Percentiles rank a stretch among this genome's conserved stretches.
These are phyloP conservation scores for Dioszegia aurantiaca DNA, from an alignment of 768 basidiomycete genomes.

Conservation along the genomic window DNA sequence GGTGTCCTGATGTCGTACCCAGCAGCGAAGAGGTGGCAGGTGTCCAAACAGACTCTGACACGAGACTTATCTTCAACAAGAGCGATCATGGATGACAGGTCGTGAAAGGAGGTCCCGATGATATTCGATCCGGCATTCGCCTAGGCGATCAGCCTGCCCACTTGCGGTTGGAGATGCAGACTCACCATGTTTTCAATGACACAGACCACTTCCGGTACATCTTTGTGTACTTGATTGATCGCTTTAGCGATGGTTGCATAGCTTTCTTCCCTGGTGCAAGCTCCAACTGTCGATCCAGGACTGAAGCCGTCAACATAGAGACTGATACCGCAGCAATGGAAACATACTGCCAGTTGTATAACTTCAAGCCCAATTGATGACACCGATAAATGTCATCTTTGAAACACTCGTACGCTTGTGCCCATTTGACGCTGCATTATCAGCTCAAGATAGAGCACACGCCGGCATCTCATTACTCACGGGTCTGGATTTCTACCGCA, in stretches of 20 bases:
- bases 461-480: constrained; percentile 55
- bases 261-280: constrained; percentile 62
- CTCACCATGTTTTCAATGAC: constrained; percentile 81
- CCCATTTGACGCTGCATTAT: constrained; percentile 42
- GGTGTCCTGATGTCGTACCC: constrained; percentile 77
- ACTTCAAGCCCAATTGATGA: constrained; percentile 66
- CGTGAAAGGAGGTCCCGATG: constrained; percentile 67
- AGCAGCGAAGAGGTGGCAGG: constrained; percentile 78
- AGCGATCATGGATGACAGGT: constrained; percentile 67
- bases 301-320: constrained; percentile 51
- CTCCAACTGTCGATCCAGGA: constrained; percentile 79
- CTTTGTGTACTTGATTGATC: constrained; percentile 69
- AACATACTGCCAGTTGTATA: constrained; percentile 83
- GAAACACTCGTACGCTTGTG: constrained; percentile 61
- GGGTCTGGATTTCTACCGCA: constrained; percentile 61
- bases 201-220: constrained; percentile 60
- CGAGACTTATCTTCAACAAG: constrained; percentile 69
- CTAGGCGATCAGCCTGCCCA: constrained; percentile 52
- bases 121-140: constrained; percentile 72
- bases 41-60: constrained; percentile 81
- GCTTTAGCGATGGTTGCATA: constrained; percentile 66
- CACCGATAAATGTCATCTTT: constrained; percentile 76
- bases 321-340: not conserved
- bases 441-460: not conserved
- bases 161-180: not conserved